Evolutionary conservation across 352 stramenopile genomes (phyloP).

Genomic region (Phytophthora fragariaefolia): DNA sequence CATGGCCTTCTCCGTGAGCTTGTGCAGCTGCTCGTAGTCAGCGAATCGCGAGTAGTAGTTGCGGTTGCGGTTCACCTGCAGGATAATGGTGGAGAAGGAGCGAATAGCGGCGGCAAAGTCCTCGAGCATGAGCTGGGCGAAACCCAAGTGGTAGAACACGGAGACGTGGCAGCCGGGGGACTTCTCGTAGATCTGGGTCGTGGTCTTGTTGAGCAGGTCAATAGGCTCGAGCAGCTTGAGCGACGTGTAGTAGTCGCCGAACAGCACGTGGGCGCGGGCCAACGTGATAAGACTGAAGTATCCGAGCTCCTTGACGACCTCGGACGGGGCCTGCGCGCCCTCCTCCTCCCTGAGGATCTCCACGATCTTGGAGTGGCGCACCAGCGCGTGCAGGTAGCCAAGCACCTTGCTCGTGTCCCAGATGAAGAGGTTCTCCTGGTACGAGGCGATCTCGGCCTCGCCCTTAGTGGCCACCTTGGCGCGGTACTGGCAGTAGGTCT

Average conservation of each 20-base stretch:
- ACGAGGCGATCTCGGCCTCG: conserved; percentile 62
- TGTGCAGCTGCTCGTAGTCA: conserved; percentile 95
- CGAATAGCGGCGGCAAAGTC: conserved; percentile 94
- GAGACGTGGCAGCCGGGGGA: conserved; percentile 94
- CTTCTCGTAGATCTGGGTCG: conserved; percentile 89
- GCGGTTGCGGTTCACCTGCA: conserved; percentile 89
- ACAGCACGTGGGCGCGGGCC: conserved; percentile 95
- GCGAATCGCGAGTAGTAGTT: conserved; percentile 93
- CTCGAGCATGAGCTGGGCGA: conserved; percentile 97
- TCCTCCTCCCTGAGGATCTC: conserved; percentile 80
- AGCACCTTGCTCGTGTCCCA: conserved; percentile 97
- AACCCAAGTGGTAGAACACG: conserved; percentile 97
- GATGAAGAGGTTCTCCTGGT: conserved; percentile 87
- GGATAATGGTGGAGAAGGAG: conserved; percentile 90
- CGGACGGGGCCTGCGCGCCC: conserved; percentile 52
- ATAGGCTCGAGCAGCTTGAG: conserved; percentile 93
- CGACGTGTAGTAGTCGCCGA: conserved; percentile 96
- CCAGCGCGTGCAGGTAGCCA: conserved; percentile 94
- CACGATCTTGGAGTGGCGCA: conserved; percentile 93
- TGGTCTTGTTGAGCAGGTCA: conserved; percentile 87
- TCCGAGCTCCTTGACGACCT: conserved; percentile 91
- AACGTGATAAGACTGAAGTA: conserved; percentile 97
- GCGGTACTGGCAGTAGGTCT: conserved; percentile 98
- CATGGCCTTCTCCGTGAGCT: conserved; percentile 95
- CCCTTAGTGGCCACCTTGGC: conserved; percentile 79